phyloP scores from a whole-genome alignment of 2,329 filamentous ascomycete species.

The Fusarium concolor region DNA sequence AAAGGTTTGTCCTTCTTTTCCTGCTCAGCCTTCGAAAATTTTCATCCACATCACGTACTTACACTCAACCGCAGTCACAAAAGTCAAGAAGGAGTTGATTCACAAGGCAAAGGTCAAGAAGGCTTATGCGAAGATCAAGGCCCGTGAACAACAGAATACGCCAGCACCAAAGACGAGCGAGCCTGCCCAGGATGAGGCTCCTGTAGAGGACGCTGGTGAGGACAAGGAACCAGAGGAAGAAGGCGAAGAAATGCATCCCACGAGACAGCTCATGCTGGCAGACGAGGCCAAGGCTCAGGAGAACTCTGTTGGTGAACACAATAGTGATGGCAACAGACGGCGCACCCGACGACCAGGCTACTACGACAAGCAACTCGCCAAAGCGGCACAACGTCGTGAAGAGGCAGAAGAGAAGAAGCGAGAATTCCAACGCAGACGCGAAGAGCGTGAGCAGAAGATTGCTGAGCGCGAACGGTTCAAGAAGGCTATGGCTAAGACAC shows the following conservation, averaged over 20 bases:
- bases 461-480: constrained; percentile 74
- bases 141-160: constrained; percentile 51
- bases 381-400: constrained; percentile 57
- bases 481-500: constrained; percentile 78
- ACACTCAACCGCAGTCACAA: constrained; percentile 69
- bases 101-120: constrained; percentile 95
- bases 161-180: constrained; percentile 33
- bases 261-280: constrained; percentile 55
- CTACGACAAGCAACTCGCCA: constrained; percentile 72
- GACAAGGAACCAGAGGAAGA: constrained; percentile 33
- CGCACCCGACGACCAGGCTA: constrained; percentile 62
- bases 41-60: constrained; percentile 34
- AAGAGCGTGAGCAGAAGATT: constrained; percentile 72
- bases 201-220: constrained; percentile 26
- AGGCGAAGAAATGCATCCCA: constrained; percentile 51
- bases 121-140: constrained; percentile 88
- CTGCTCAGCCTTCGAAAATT: constrained; percentile 21
- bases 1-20: constrained; percentile 64
- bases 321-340: constrained; percentile 50
- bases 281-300: constrained; percentile 53
- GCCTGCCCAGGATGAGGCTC: constrained; percentile 27
- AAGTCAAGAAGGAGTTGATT: constrained; percentile 90
- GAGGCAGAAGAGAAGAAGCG: constrained; percentile 57
- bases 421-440: constrained; percentile 62
- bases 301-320: constrained; percentile 35